Percentiles rank a stretch among this genome's conserved stretches.
Conservation (phyloP, 495 filamentous ascomycete genomes). For the Elasticomyces elasticus region DNA sequence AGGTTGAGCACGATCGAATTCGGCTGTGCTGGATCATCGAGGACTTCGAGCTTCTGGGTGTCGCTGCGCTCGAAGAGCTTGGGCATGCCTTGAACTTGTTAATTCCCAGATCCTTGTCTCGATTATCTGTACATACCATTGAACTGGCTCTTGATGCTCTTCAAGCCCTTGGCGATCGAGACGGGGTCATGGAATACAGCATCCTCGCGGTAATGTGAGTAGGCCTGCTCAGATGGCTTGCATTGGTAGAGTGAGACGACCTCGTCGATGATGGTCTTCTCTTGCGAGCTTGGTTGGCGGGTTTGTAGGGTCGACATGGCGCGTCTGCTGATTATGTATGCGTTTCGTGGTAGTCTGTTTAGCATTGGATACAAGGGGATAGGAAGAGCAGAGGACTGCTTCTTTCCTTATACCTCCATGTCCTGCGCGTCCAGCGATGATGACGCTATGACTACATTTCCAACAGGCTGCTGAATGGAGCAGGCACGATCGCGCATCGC, state of each 20-base stretch:
- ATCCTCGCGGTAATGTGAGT: constrained; percentile 15
- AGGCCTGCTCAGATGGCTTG: constrained; percentile 9
- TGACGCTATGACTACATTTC: too few species aligned
- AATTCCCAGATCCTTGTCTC: too few species aligned
- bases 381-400: too few species aligned
- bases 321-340: background rate
- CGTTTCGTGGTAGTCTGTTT: background rate
- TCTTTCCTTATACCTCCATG: too few species aligned
- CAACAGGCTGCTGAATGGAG: too few species aligned
- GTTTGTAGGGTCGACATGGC: background rate
- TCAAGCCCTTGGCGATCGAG: constrained; percentile 23
- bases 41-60: background rate
- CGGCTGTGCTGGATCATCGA: background rate
- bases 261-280: constrained; percentile 11
- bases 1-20: constrained; percentile 6
- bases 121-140: too few species aligned
- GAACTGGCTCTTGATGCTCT: constrained; percentile 14
- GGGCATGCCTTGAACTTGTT: too few species aligned
- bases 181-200: constrained; percentile 22
- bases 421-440: too few species aligned
- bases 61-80: constrained; percentile 9
- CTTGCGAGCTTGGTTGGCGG: background rate
- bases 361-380: background rate
- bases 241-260: constrained; percentile 12
- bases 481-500: too few species aligned